Conservation (phyloP, 2,329 filamentous ascomycete genomes). For the Gaeumannomyces sp. region DNA sequence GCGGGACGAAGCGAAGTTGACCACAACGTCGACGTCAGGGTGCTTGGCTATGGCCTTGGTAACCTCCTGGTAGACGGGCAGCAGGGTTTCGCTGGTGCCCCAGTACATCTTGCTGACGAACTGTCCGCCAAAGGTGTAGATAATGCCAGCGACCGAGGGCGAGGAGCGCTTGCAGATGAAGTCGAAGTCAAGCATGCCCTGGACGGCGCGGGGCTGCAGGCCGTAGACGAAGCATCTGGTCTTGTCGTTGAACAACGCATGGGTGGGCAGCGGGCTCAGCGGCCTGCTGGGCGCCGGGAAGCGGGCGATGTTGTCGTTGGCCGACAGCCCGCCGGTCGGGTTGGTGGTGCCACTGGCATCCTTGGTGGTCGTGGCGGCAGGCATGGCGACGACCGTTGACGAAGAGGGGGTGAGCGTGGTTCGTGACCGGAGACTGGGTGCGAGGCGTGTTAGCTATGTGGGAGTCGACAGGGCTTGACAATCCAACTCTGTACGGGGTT, state of each 20-base stretch:
- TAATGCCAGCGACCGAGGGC: slow-evolving; percentile 96
- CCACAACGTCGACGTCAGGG: slow-evolving; percentile 91
- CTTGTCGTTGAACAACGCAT: slow-evolving; percentile 98
- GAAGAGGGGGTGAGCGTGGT: slow-evolving; percentile 4
- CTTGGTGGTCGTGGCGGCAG: slow-evolving; percentile 42
- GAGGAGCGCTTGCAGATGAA: slow-evolving; percentile 99
- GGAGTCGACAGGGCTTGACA: neutral
- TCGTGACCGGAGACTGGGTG: slow-evolving; percentile 1
- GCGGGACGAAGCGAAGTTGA: slow-evolving; percentile 99
- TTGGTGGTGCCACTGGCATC: slow-evolving; percentile 40
- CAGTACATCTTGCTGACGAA: slow-evolving; percentile 99
- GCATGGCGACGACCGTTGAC: slow-evolving; percentile 34
- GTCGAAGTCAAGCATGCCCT: slow-evolving; percentile 97
- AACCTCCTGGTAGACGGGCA: slow-evolving; percentile 95
- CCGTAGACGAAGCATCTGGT: slow-evolving; percentile 99
- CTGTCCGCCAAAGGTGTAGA: slow-evolving; percentile 99
- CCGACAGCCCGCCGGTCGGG: slow-evolving; percentile 51
- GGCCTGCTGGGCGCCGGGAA: slow-evolving; percentile 87
- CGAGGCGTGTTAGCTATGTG: neutral
- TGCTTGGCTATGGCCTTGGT: slow-evolving; percentile 94
- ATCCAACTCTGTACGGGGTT: neutral
- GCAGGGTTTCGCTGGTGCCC: slow-evolving; percentile 97
- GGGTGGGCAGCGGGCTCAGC: slow-evolving; percentile 77
- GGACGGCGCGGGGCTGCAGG: slow-evolving; percentile 88
- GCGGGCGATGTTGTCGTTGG: slow-evolving; percentile 98